Evolutionary conservation across 371 early-diverging fungal genomes (phyloP).

Genomic region (Lichtheimia corymbifera): DNA sequence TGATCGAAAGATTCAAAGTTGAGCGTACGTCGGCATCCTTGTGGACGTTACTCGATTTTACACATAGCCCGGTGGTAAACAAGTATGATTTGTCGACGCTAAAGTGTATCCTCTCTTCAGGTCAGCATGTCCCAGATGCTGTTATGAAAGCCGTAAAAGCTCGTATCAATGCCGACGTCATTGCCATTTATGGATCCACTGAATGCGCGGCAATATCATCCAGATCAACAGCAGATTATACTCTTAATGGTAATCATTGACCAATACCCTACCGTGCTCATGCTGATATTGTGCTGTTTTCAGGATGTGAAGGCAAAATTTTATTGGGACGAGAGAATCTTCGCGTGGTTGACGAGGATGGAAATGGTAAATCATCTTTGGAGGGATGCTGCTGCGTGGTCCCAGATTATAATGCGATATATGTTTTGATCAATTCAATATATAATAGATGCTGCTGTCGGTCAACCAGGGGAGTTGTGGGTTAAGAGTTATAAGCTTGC

Average conservation of each 20-base stretch:
- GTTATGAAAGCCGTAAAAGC: neutral
- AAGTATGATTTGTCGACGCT: neutral
- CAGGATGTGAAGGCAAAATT: neutral
- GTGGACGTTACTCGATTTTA: too few species aligned
- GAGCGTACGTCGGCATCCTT: neutral
- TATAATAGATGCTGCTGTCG: too few species aligned
- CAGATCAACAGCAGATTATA: too few species aligned
- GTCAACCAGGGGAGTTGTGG: neutral
- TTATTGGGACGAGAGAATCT: neutral
- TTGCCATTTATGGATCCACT: neutral
- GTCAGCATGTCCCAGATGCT: neutral
- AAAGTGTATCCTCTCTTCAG: neutral
- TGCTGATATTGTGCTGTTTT: neutral
- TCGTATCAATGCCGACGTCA: neutral
- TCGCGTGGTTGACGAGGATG: neutral
- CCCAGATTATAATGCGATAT: too few species aligned
- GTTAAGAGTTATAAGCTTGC: neutral
- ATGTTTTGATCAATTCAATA: too few species aligned
- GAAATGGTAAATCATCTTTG: neutral
- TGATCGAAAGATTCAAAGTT: neutral
- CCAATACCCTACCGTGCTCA: neutral
- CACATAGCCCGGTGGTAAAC: neutral
- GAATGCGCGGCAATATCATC: neutral
- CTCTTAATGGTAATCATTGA: too few species aligned
- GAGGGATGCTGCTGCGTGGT: neutral